These are phyloP conservation scores for Stagonosporopsis rhizophila DNA, from an alignment of 2,329 filamentous ascomycete species.

Conservation along the genomic window DNA sequence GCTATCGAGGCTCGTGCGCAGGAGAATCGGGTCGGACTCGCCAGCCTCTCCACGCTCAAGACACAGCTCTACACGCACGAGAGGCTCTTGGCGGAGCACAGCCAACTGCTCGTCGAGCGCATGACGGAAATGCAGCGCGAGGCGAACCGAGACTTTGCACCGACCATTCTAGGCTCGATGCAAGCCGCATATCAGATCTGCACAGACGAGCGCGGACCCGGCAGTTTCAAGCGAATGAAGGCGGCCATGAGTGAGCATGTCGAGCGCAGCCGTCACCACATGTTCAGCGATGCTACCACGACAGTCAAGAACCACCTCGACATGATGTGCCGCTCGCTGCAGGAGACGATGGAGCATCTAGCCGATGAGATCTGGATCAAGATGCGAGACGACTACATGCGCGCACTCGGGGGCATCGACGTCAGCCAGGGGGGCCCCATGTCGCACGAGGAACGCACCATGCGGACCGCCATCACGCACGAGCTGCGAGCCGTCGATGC, in stretches of 20 bases:
- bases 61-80: conserved; percentile 54
- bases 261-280: conserved; percentile 47
- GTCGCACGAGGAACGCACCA: conserved; percentile 20
- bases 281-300: conserved; percentile 59
- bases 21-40: conserved; percentile 50
- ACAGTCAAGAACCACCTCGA: conserved; percentile 53
- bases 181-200: conserved; percentile 56
- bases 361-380: conserved; percentile 53
- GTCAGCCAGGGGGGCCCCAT: conserved; percentile 12
- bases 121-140: conserved; percentile 60
- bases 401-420: conserved; percentile 39
- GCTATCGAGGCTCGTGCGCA: conserved; percentile 51
- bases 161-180: conserved; percentile 58
- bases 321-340: conserved; percentile 53
- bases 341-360: conserved; percentile 53
- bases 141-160: conserved; percentile 62
- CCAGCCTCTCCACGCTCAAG: conserved; percentile 51
- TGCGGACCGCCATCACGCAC: conserved; percentile 27
- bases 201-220: conserved; percentile 53
- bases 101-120: conserved; percentile 36
- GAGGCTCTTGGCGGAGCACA: conserved; percentile 50
- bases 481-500: conserved; percentile 27
- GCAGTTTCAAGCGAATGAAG: conserved; percentile 62
- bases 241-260: conserved; percentile 57
- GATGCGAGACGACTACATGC: conserved; percentile 50